A percentile compares a stretch with the other conserved stretches of the same genome.
Evolutionary conservation across 2,329 filamentous ascomycete species (phyloP).

Genomic region (Aspergillus brunneoviolaceus): DNA sequence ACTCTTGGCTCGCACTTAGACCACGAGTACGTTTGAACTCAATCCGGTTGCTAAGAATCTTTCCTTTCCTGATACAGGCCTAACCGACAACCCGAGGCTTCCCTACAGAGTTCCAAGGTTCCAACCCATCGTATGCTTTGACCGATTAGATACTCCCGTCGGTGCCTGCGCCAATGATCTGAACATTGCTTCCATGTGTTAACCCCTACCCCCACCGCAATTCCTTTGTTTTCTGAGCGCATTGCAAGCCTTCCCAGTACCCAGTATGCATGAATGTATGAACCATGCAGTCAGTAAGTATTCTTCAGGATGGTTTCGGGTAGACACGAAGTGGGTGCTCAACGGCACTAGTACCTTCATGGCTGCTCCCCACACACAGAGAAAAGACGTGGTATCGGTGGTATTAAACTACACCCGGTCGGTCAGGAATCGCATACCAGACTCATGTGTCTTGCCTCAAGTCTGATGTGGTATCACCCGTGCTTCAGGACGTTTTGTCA

Average conservation of each 20-base stretch:
- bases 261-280: background rate
- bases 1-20: background rate
- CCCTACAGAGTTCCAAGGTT: background rate
- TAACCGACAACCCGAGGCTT: too few relatives aligned
- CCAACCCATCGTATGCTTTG: background rate
- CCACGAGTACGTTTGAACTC: background rate
- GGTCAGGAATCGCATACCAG: background rate
- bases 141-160: background rate
- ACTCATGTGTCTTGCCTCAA: background rate
- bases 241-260: background rate
- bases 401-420: background rate
- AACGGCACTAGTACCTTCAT: slow-evolving; percentile 27
- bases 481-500: background rate
- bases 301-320: slow-evolving; percentile 19
- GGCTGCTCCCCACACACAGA: slow-evolving; percentile 11
- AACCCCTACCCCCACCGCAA: background rate
- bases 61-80: background rate
- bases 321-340: slow-evolving; percentile 21
- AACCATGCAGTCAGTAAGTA: background rate
- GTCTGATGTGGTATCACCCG: background rate
- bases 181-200: background rate
- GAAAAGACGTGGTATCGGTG: background rate
- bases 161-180: background rate
- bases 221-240: background rate
- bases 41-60: background rate